phyloP scores from a whole-genome alignment of 1,139 yeast species.

The Pichia sp. region DNA sequence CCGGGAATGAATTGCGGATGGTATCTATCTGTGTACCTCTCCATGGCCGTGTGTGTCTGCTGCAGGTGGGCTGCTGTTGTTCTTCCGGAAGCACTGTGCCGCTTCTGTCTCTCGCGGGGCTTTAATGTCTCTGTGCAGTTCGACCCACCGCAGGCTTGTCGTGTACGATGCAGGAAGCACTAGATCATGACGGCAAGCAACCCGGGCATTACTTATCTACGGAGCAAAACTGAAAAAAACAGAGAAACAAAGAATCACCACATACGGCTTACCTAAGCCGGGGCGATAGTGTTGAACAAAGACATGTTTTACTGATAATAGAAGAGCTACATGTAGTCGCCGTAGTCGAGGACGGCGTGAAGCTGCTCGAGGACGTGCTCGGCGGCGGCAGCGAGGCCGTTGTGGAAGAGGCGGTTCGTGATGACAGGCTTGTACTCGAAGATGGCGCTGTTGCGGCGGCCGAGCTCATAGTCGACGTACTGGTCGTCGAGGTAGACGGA shows the following conservation, averaged over 20 bases:
- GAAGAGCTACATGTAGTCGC: constrained; percentile 36
- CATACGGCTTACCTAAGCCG: too few species aligned
- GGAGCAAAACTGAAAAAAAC: too few species aligned
- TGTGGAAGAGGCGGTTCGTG: constrained; percentile 50
- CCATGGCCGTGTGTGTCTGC: constrained; percentile 33
- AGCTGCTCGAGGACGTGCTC: constrained; percentile 37
- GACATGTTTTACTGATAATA: background rate
- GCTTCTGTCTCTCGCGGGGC: background rate
- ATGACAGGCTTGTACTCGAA: constrained; percentile 39
- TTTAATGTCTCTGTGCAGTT: too few species aligned
- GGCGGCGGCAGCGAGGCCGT: constrained; percentile 45
- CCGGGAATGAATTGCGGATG: constrained; percentile 59
- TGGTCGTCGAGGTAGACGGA: constrained; percentile 49
- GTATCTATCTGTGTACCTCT: constrained; percentile 40
- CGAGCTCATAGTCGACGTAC: constrained; percentile 48
- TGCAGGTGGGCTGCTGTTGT: background rate
- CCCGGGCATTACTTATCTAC: too few species aligned
- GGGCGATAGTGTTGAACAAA: too few species aligned
- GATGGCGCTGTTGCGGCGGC: constrained; percentile 32
- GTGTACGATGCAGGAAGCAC: too few species aligned
- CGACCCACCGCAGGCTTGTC: too few species aligned
- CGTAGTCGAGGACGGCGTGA: constrained; percentile 40
- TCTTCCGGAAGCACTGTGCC: background rate
- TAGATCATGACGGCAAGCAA: too few species aligned
- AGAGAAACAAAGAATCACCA: too few species aligned